Percentiles rank a stretch among this genome's conserved stretches.
phyloP scores from a whole-genome alignment of 257 asterid genomes.

The Capsicum baccatum region DNA sequence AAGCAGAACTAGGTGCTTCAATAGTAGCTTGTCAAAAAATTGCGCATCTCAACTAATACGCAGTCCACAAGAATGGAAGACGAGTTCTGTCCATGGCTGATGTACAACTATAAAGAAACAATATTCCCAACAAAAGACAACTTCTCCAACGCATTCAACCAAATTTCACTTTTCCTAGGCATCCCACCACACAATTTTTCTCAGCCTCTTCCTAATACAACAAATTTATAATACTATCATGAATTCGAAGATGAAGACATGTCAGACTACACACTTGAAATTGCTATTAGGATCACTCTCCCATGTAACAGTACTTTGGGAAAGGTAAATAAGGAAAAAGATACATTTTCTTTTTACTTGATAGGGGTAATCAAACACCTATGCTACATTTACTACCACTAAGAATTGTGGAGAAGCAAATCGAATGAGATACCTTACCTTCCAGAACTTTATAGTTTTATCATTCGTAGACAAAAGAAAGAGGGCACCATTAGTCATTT shows the following conservation, averaged over 20 bases:
- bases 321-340: not conserved
- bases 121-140: not conserved
- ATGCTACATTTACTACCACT: not conserved
- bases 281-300: not conserved
- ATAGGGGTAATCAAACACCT: constrained; percentile 8
- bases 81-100: not conserved
- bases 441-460: constrained; percentile 84
- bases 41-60: constrained; percentile 14
- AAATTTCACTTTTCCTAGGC: not conserved
- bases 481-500: constrained; percentile 73
- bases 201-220: not conserved
- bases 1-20: not conserved
- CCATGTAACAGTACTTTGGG: not conserved
- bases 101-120: not conserved
- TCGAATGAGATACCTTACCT: constrained; percentile 50
- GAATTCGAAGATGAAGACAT: constrained; percentile 20
- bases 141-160: constrained; percentile 19
- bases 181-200: not conserved
- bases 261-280: constrained; percentile 12
- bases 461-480: constrained; percentile 83
- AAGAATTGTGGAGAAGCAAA: not conserved
- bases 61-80: constrained; percentile 21
- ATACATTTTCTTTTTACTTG: constrained; percentile 17
- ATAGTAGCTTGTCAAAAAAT: constrained; percentile 1
- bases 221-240: not conserved